Evolutionary conservation across 2,329 filamentous ascomycete species (phyloP), one percentile per base, ranked within the genome.

Genomic region (Gyromitra esculenta): DNA sequence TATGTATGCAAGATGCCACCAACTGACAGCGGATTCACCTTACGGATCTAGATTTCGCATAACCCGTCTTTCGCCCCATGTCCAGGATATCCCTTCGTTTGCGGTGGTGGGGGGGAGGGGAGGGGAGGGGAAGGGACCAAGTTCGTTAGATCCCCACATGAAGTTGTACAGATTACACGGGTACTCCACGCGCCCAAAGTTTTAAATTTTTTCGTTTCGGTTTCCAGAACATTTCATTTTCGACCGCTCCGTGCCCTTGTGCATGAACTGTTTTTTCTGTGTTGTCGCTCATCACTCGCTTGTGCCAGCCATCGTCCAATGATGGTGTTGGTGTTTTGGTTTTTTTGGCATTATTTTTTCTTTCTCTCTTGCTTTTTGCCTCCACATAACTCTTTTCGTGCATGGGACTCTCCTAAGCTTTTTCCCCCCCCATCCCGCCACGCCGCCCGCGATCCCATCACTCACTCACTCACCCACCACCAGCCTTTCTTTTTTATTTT

Each of bases 41-140:
- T 56, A 69, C 71, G 45, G 71, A 74, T 74, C 71, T 74, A 74
- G 71, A 74, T 74, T 74, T 71, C 50, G 72, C 48, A 69, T 69
- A 69, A 64, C 56, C 72, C 64, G 63, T 74, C 63, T 68, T 68
- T 67, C 62, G 54, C 62, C 70, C 31, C 62, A 66, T 52, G 43
- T 52, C 69, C 48, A 52, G 68, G 54, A 31, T 70, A 21, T 21
- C 41, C 15, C 37, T 54, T 64, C 37, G 69, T 64, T 63, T 56
- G 45, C 57, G 37, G 45, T 63, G 35, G 64, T 57, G 45, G 68
- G 57, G 65, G 52, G 52, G 41, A 5, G 41, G 13, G 41, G 41
- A 45, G 41, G 41, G 41, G 13, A n/a, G 25, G 48, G 13, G 48
- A 50, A 15, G 37, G 25, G 9, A 45, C 56, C 39, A 70, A 59